Evolutionary conservation across 495 filamentous ascomycete genomes (phyloP), one percentile per base, ranked within the genome.

Genomic region (Parachaetomium inaequale): DNA sequence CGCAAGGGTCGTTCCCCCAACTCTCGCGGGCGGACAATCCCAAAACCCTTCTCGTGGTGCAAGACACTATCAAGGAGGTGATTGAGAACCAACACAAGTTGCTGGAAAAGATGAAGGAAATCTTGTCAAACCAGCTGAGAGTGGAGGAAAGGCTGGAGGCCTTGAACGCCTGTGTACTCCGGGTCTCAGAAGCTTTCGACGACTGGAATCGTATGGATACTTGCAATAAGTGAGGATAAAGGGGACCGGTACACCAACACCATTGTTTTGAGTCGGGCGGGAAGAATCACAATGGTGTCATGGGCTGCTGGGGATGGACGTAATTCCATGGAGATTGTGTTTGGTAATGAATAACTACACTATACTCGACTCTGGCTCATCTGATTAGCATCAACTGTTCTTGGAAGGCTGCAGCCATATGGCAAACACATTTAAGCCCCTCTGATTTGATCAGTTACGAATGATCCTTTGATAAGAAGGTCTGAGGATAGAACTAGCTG

Each of bases 21-120:
- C 28, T 8, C 52, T 32, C 14, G 19, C 15, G 10, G 52, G 32
- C 32, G 31, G 32, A 32, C 11, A 55, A 25, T 31, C 34, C 28
- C 34, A 11, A 55, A 55, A 38, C 32, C 19, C 32, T 55, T 55
- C 31, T 55, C 34, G 34, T 40, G 14, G 31, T 55, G 52, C 52
- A 38, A 55, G 52, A 55, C 52, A 12, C 52, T 4, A 36, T 55
- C 26, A 55, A 55, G 19, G 14, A 12, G 52, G 52, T 55, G 52
- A 32, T 55, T 12, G 26, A 55, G 26, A 55, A 55, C 34, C 34
- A 55, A 17, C n/a, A 40, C 32, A 55, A 17, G 32, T 26, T 55
- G 52, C 31, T 55, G 11, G 52, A 55, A 4, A 38, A 40, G 34
- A 55, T 55, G 52, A 15, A 55, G 32, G 14, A 7, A 26, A 6